A percentile compares a stretch with the other conserved stretches of the same genome.
These are phyloP conservation scores for Oenanthe javanica DNA, from an alignment of 140 eudicot genomes.

Conservation along the genomic window DNA sequence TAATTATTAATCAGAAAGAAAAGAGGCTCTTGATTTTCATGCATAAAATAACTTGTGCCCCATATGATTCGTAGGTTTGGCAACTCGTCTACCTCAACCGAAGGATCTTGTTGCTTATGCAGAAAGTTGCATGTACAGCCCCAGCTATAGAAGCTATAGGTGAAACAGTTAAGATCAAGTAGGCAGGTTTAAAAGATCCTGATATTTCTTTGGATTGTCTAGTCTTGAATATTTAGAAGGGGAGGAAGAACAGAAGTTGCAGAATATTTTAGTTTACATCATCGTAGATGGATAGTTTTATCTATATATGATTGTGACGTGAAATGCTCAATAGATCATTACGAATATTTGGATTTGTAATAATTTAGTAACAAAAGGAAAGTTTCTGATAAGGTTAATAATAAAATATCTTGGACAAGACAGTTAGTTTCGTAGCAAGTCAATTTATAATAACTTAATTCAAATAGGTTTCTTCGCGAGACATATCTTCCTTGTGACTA, in stretches of 20 bases:
- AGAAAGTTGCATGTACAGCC: conserved; percentile 90
- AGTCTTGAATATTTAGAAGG: not conserved
- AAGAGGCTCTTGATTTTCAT: not conserved
- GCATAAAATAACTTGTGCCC: not conserved
- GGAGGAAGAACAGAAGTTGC: not conserved
- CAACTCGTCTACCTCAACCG: conserved; percentile 69
- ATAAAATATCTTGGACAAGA: not conserved
- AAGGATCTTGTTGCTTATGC: conserved; percentile 55
- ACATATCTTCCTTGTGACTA: too few species aligned
- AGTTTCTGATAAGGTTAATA: not conserved
- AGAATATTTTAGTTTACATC: not conserved
- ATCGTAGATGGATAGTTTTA: not conserved
- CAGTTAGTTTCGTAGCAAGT: not conserved
- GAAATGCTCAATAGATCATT: not conserved
- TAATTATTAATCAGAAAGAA: not conserved
- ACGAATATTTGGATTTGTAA: not conserved
- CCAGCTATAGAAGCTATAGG: conserved; percentile 38
- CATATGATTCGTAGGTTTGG: conserved; percentile 38
- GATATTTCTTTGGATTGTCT: not conserved
- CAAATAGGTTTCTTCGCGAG: too few species aligned
- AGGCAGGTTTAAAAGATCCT: not conserved
- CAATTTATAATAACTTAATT: not conserved
- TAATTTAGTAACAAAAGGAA: not conserved
- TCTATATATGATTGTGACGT: not conserved
- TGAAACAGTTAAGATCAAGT: not conserved